These are phyloP conservation scores for Camelina sativa DNA, from an alignment of 345 rosid genomes.

Conservation along the genomic window DNA sequence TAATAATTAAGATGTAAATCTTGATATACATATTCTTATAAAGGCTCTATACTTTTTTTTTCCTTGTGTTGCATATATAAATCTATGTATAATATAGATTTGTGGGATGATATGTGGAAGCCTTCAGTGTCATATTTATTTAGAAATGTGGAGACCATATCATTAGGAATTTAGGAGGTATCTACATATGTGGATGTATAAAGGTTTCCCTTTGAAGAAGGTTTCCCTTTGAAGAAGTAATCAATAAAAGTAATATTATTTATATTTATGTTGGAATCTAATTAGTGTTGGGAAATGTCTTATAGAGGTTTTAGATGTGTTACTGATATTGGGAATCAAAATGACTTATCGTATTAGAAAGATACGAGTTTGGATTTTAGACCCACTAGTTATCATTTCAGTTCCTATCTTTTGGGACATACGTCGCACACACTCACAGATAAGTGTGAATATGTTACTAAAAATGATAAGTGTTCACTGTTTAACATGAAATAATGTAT, in stretches of 20 bases:
- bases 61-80: neutral
- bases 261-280: conserved; percentile 3
- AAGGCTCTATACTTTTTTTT: neutral
- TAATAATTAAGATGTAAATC: conserved; percentile 3
- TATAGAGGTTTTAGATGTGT: conserved; percentile 9
- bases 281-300: conserved; percentile 23
- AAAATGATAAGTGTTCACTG: neutral
- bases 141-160: neutral
- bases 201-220: conserved; percentile 2
- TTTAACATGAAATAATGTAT: conserved; percentile 31
- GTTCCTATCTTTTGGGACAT: conserved; percentile 24
- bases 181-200: conserved; percentile 4
- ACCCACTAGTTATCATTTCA: conserved; percentile 26
- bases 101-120: conserved; percentile 27
- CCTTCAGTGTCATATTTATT: conserved; percentile 30
- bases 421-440: conserved; percentile 1
- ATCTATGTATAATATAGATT: conserved; percentile 1
- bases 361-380: conserved; percentile 32
- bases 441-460: neutral
- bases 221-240: neutral
- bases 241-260: conserved; percentile 4
- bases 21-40: neutral
- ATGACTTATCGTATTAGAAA: conserved; percentile 29
- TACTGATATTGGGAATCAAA: conserved; percentile 31
- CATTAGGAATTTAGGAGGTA: conserved; percentile 12